Evolutionary conservation across 2,329 filamentous ascomycete species (phyloP).

Genomic region (Pseudogymnoascus sp.): DNA sequence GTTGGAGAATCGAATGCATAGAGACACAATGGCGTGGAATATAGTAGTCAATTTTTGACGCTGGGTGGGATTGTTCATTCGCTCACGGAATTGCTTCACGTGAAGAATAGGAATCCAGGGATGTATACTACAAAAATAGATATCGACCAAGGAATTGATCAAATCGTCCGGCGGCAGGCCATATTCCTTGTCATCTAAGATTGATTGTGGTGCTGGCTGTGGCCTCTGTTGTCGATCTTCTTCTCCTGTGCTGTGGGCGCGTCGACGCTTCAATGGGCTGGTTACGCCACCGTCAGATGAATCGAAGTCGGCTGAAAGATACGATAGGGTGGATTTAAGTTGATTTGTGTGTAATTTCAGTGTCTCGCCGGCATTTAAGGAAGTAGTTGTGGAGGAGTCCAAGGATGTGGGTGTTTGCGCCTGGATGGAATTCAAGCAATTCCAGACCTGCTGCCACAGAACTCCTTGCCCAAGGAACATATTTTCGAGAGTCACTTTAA

Average conservation of each 20-base stretch:
- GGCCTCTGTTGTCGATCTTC: not conserved
- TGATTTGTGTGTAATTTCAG: conserved; percentile 16
- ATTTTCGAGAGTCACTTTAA: conserved; percentile 15
- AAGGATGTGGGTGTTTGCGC: not conserved
- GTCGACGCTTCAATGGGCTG: conserved; percentile 13
- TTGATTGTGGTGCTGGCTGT: not conserved
- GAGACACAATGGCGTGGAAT: conserved; percentile 24
- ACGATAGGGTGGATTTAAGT: conserved; percentile 19
- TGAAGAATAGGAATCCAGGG: conserved; percentile 32
- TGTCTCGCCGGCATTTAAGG: not conserved
- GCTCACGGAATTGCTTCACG: conserved; percentile 25
- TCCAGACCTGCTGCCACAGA: conserved; percentile 19
- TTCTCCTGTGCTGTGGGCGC: not conserved
- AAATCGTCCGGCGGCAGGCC: conserved; percentile 20
- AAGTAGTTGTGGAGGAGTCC: not conserved
- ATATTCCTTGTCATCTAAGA: not conserved
- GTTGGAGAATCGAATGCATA: conserved; percentile 19
- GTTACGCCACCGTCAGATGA: conserved; percentile 18
- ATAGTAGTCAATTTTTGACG: conserved; percentile 19
- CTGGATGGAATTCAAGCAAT: conserved; percentile 15
- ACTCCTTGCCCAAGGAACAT: conserved; percentile 20
- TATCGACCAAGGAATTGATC: conserved; percentile 24
- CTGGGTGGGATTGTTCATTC: conserved; percentile 17
- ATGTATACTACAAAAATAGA: conserved; percentile 28
- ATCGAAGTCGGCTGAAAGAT: conserved; percentile 17